Conservation (phyloP, 208 protist species). For the Trypanosoma melophagium region DNA sequence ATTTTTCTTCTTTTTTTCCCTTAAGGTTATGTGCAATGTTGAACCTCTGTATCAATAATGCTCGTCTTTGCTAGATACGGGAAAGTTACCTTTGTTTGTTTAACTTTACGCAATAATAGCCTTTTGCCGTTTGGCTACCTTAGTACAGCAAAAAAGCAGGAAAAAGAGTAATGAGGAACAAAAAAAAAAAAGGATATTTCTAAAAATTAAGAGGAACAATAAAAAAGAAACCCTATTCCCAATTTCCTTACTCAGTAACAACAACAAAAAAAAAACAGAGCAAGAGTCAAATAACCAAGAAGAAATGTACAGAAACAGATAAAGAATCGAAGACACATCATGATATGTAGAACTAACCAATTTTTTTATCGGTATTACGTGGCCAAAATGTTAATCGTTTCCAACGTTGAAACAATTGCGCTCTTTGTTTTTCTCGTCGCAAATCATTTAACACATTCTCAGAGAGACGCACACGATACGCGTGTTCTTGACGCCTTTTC, state of each 20-base stretch:
- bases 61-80: too few relatives aligned
- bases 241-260: too few relatives aligned
- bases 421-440: slow-evolving; percentile 39
- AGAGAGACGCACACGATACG: slow-evolving; percentile 35
- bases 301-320: background rate
- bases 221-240: too few relatives aligned
- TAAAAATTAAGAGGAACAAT: background rate
- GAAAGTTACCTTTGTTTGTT: too few relatives aligned
- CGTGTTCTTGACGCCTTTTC: slow-evolving; percentile 34
- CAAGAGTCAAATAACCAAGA: background rate
- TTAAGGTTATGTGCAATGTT: background rate
- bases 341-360: background rate
- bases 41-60: too few relatives aligned
- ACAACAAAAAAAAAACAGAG: background rate
- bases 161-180: background rate
- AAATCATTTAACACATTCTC: slow-evolving; percentile 51
- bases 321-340: slow-evolving; percentile 3
- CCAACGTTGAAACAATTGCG: slow-evolving; percentile 25
- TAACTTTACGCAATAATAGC: background rate
- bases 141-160: background rate
- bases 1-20: background rate
- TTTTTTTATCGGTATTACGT: background rate
- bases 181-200: background rate
- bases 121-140: background rate
- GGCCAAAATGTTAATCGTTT: slow-evolving; percentile 26